A percentile compares a stretch with the other conserved stretches of the same genome.
Evolutionary conservation across 208 protist species (phyloP).

Genomic region (Kentomonas sorsogonicus): DNA sequence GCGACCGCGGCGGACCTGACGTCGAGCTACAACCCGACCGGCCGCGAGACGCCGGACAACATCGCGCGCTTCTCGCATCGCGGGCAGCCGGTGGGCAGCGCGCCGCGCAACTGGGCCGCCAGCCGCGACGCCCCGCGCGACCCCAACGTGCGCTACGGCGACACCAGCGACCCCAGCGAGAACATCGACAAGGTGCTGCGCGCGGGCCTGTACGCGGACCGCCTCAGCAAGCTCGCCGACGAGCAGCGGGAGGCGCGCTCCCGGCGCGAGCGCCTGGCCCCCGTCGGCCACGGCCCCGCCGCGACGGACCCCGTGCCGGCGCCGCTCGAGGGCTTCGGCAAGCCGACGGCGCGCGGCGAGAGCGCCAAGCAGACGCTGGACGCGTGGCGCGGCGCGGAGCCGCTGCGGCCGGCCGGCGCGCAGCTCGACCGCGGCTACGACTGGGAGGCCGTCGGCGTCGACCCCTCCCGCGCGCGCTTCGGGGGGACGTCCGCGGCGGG

Average conservation of each 20-base stretch:
- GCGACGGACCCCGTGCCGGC: slow-evolving; percentile 26
- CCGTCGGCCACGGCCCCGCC: slow-evolving; percentile 52
- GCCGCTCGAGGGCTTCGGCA: slow-evolving; percentile 63
- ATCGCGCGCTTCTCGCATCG: slow-evolving; percentile 59
- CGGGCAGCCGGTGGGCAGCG: slow-evolving; percentile 47
- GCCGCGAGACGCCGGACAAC: slow-evolving; percentile 44
- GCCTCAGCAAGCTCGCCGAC: slow-evolving; percentile 56
- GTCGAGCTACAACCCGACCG: slow-evolving; percentile 57
- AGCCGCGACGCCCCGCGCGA: slow-evolving; percentile 48
- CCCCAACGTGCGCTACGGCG: slow-evolving; percentile 37
- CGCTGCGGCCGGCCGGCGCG: slow-evolving; percentile 46
- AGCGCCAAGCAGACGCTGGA: slow-evolving; percentile 47
- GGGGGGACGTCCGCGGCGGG: slow-evolving; percentile 21
- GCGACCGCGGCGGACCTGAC: slow-evolving; percentile 49
- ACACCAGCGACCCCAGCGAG: slow-evolving; percentile 19
- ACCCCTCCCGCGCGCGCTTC: slow-evolving; percentile 71
- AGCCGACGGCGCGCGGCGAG: slow-evolving; percentile 32
- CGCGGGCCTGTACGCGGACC: slow-evolving; percentile 45
- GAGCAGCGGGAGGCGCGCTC: slow-evolving; percentile 66
- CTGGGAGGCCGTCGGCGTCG: slow-evolving; percentile 65
- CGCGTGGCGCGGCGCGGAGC: slow-evolving; percentile 38
- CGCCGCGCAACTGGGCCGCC: slow-evolving; percentile 38
- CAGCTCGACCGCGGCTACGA: slow-evolving; percentile 66
- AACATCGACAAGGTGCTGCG: slow-evolving; percentile 56
- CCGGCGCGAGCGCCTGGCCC: slow-evolving; percentile 30